Base-by-base conservation (phyloP, 2,329 filamentous ascomycete genomes). In the Fusarium keratoplasticum region DNA sequence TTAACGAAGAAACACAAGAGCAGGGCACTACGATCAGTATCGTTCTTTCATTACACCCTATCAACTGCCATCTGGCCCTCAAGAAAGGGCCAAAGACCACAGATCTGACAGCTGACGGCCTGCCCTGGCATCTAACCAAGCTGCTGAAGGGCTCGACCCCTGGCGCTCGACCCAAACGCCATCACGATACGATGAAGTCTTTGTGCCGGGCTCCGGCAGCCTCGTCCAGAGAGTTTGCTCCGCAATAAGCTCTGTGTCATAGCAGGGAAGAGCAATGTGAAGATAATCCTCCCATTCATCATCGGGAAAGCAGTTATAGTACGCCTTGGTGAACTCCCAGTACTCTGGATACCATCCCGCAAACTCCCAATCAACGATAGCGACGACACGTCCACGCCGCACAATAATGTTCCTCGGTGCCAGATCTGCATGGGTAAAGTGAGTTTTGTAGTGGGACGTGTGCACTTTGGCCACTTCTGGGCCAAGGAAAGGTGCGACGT, bases 311-410 rank as follows among this genome's bases (percentile, higher is more conserved):
- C 29, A 72, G 66, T 73, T 70, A 36, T 76, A 81, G 67, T 80
- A 74, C 52, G 75, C 76, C 73, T 76, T 81, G 14, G 76, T 79
- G 18, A 76, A 79, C 64, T 81, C 80, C 80, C 78, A 82, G 67
- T 81, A 81, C 61, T 81, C 79, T 2, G 79, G 80, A 67, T 81
- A 81, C 78, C 80, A 82, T 63, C 83, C 83, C 4, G 83, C 67
- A 71, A 79, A 79, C 6, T 40, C 80, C 78, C 79, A 82, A 59
- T 82, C 80, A 44, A 82, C 74, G n/a, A 81, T 76, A 5, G 77
- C 78, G 52, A 67, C 74, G 7, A 81, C 67, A 20, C 72, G 78
- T 11, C 77, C 76, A 9, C 63, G 31, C 6, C 66, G 69, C 6
- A 81, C 75, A 5, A 82, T 78, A 22, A 81, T 79, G 54, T 81